Conservation (phyloP, 2,329 filamentous ascomycete species). For the Tolypocladium ovalisporum region DNA sequence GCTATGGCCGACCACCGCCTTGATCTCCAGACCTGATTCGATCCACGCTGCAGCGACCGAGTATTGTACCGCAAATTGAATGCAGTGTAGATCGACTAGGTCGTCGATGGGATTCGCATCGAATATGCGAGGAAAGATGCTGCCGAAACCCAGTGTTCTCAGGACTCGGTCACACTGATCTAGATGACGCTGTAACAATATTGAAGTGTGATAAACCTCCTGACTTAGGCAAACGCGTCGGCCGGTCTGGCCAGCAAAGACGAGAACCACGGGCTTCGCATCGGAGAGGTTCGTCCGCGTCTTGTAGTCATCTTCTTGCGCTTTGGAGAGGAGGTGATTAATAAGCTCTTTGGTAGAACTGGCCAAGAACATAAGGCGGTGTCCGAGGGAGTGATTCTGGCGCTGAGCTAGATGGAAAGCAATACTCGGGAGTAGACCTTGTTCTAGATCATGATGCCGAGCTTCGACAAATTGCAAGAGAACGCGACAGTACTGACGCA, state of each 20-base stretch:
- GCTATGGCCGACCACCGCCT: constrained; percentile 21
- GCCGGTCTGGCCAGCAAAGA: constrained; percentile 2
- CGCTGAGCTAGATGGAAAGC: neutral
- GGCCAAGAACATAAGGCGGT: neutral
- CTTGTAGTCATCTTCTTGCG: neutral
- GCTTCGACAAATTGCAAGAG: neutral
- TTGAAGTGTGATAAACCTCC: neutral
- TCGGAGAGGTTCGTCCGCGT: neutral
- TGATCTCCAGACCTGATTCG: constrained; percentile 3
- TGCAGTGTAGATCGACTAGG: constrained; percentile 20
- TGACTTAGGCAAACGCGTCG: neutral
- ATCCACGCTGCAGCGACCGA: constrained; percentile 7
- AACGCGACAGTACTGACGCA: neutral
- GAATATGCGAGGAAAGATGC: constrained; percentile 19
- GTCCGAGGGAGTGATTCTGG: neutral
- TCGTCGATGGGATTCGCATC: constrained; percentile 14
- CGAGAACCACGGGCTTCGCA: neutral
- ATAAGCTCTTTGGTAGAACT: neutral
- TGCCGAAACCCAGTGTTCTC: constrained; percentile 13
- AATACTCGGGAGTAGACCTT: neutral
- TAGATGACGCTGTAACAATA: constrained; percentile 15
- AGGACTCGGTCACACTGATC: constrained; percentile 20
- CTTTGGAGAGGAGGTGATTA: neutral
- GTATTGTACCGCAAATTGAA: constrained; percentile 11
- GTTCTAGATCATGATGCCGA: neutral